Base-by-base conservation (phyloP, 768 basidiomycete species). In the Amyloporia xantha region DNA sequence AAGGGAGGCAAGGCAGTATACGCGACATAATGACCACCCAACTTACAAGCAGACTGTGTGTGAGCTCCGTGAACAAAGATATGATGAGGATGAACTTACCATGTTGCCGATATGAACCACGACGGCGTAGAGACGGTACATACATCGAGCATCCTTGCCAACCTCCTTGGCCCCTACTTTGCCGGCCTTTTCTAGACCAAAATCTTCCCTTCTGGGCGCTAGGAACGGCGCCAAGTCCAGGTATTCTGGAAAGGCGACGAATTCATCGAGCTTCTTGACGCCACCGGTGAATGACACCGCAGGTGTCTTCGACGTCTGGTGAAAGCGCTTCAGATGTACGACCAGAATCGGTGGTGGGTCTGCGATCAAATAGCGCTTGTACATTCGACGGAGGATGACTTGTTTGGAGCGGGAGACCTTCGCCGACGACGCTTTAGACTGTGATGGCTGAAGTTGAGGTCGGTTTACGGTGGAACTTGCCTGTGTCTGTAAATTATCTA, bases 291-390 rank as follows among this genome's bases (percentile, higher is more conserved):
- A 81, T 15, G 81, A 78, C 50, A 83, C 67, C 49, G 79, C 66
- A 4, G 78, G 73, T 44, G 74, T 73, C 67, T 84, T 86, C 35
- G 73, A 71, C 6, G 84, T 74, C 61, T 95, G 92, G 66, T 95
- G 91, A 68, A 98, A 98, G 40, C 94, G 79, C 69, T 97, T 97
- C 43, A 96, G 76, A 58, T 97, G 94, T 51, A 97, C 78, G 44
- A 94, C 88, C 49, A 97, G 79, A 26, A 96, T 77, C 0, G 92
- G 90, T 0, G 94, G 94, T 1, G 87, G 83, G 0, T 74, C 75
- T 13, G 84, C 79, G 63, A 98, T 88, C 51, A 98, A 82, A 66
- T 96, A 98, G 11, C 94, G 87, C 67, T 98, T 98, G 70, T 91
- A 92, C 3, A 91, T 91, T 1, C 88, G 76, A 1, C 90, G 81